Evolutionary conservation across 1,284 basidiomycete genomes (phyloP).

Genomic region (Heterobasidion occidentale): DNA sequence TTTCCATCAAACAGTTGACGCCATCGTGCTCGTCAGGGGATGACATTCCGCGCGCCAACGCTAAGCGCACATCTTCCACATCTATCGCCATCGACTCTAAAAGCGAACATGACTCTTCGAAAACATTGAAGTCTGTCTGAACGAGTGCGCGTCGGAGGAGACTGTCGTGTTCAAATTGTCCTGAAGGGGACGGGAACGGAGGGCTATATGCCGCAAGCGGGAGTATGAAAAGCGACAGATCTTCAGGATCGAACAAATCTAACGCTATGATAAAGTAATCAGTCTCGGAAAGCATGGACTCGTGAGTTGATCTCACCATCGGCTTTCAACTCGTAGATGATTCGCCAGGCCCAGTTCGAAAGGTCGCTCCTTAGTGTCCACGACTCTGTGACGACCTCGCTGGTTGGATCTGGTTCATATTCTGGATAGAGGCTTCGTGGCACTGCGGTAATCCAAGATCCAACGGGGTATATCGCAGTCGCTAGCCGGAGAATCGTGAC

Average conservation of each 20-base stretch:
- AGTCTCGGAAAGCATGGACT: background rate
- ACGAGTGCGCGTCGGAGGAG: conserved; percentile 44
- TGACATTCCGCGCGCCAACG: conserved; percentile 58
- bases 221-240: conserved; percentile 54
- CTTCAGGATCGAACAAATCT: conserved; percentile 46
- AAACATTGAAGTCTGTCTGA: conserved; percentile 59
- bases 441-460: conserved; percentile 40
- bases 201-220: conserved; percentile 51
- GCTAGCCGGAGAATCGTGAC: conserved; percentile 62
- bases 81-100: conserved; percentile 73
- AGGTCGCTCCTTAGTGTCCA: conserved; percentile 61
- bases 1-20: conserved; percentile 49
- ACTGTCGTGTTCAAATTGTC: conserved; percentile 33
- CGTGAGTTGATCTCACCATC: conserved; percentile 34
- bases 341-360: conserved; percentile 71
- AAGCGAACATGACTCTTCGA: conserved; percentile 66
- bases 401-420: conserved; percentile 10
- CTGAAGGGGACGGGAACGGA: conserved; percentile 34
- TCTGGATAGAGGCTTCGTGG: conserved; percentile 7
- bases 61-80: conserved; percentile 62
- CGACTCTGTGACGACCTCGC: conserved; percentile 35
- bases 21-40: conserved; percentile 50
- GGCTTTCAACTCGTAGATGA: conserved; percentile 58
- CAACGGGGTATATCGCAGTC: conserved; percentile 61
- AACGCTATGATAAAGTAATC: conserved; percentile 24